Evolutionary conservation across 1,139 yeast species (phyloP).

Genomic region (Scheffersomyces illinoinensis): DNA sequence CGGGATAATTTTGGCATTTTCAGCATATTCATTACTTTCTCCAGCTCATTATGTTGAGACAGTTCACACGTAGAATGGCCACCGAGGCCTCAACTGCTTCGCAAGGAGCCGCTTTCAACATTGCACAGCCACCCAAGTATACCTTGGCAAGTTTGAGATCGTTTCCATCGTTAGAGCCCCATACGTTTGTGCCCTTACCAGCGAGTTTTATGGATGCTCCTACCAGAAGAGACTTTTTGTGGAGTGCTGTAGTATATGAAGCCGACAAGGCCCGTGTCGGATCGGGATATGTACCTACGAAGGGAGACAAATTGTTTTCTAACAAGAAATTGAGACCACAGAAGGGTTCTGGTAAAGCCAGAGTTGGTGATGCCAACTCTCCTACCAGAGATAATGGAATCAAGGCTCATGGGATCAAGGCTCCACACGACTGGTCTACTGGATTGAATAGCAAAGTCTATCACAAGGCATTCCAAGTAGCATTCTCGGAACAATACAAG

Average conservation of each 20-base stretch:
- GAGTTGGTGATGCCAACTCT: slow-evolving; percentile 94
- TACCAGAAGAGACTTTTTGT: slow-evolving; percentile 82
- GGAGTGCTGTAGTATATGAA: slow-evolving; percentile 94
- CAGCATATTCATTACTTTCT: background rate
- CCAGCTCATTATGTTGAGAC: slow-evolving; percentile 21
- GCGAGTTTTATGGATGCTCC: slow-evolving; percentile 68
- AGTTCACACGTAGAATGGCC: slow-evolving; percentile 33
- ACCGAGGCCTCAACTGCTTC: slow-evolving; percentile 22
- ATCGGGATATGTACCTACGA: slow-evolving; percentile 79
- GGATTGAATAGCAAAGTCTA: slow-evolving; percentile 77
- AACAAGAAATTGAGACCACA: slow-evolving; percentile 83
- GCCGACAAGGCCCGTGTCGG: slow-evolving; percentile 90
- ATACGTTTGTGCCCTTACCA: slow-evolving; percentile 73
- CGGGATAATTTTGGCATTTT: background rate
- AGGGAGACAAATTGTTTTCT: slow-evolving; percentile 85
- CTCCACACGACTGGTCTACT: slow-evolving; percentile 89
- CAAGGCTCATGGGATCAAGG: slow-evolving; percentile 84
- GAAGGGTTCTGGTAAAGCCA: slow-evolving; percentile 93
- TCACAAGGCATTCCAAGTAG: slow-evolving; percentile 73
- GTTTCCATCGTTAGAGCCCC: slow-evolving; percentile 91
- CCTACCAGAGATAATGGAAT: slow-evolving; percentile 92
- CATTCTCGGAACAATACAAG: slow-evolving; percentile 78
- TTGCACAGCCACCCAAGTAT: slow-evolving; percentile 62
- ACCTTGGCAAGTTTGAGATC: slow-evolving; percentile 79
- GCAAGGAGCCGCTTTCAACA: slow-evolving; percentile 18